Conservation (phyloP, 306 rosid species). For the Potentilla sterilis region DNA sequence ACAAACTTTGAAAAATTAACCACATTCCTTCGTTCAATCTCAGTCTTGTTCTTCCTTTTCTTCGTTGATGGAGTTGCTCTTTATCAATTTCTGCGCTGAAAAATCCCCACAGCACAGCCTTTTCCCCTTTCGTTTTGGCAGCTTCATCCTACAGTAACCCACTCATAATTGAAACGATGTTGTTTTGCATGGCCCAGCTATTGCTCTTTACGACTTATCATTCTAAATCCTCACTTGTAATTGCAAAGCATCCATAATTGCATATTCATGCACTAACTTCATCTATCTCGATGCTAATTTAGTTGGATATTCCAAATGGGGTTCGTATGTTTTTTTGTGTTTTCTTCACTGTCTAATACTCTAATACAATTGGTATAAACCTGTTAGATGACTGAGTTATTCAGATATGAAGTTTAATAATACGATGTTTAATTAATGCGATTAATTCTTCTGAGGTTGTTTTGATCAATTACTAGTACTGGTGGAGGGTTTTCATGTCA, state of each 20-base stretch:
- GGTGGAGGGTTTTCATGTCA: too few species aligned
- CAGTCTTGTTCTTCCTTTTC: conserved; percentile 36
- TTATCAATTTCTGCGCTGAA: conserved; percentile 89
- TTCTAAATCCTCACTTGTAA: not conserved
- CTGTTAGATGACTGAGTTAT: too few species aligned
- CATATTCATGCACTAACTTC: not conserved
- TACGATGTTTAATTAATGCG: too few species aligned
- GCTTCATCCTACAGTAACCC: conserved; percentile 28
- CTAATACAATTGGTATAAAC: too few species aligned
- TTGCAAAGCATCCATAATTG: not conserved
- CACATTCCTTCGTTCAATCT: conserved; percentile 4
- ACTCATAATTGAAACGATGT: conserved; percentile 21
- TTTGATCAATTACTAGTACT: too few species aligned
- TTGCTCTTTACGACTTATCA: not conserved
- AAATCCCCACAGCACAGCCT: conserved; percentile 45
- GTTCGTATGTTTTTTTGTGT: not conserved
- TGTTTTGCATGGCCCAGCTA: conserved; percentile 9
- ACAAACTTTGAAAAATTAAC: conserved; percentile 39
- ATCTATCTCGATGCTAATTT: not conserved
- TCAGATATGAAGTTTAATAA: too few species aligned
- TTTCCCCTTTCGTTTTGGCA: conserved; percentile 23
- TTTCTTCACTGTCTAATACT: too few species aligned
- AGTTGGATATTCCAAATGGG: not conserved
- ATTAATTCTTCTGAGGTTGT: too few species aligned
- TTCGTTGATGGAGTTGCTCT: conserved; percentile 39